Evolutionary conservation across 2,329 filamentous ascomycete species (phyloP).

Genomic region (Beauveria brongniartii): DNA sequence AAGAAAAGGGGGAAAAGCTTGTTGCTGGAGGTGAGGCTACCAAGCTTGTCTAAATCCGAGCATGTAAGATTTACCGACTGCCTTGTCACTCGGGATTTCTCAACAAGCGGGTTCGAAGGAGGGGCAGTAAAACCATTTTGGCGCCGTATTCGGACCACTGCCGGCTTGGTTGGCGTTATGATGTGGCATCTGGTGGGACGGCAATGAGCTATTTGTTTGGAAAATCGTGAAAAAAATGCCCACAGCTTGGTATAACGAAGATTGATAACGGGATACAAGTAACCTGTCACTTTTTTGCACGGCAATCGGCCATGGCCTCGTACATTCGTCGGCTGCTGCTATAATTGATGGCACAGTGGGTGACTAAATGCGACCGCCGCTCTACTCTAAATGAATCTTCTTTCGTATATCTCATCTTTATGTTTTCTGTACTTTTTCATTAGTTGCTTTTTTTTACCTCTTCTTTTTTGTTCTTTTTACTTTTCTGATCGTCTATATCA

Average conservation of each 20-base stretch:
- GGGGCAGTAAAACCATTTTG: constrained; percentile 4
- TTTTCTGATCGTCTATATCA: too few species aligned
- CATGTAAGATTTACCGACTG: constrained; percentile 5
- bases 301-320: background rate
- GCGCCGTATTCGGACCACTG: constrained; percentile 13
- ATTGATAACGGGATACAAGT: background rate
- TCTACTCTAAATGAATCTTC: too few species aligned
- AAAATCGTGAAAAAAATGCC: background rate
- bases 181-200: background rate
- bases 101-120: background rate
- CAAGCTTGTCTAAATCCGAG: background rate
- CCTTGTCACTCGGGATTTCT: constrained; percentile 1
- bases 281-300: background rate
- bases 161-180: background rate
- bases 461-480: background rate
- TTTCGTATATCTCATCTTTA: too few species aligned
- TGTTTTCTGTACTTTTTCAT: too few species aligned
- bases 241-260: background rate
- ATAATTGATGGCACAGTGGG: background rate
- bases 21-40: background rate
- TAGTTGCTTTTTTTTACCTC: too few species aligned
- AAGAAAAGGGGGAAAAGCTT: background rate
- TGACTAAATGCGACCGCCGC: too few species aligned
- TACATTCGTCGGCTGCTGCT: background rate
- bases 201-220: background rate